Evolutionary conservation across 2,329 filamentous ascomycete species (phyloP), one percentile per base, ranked within the genome.

Genomic region (Pleoardoris graminearum): DNA sequence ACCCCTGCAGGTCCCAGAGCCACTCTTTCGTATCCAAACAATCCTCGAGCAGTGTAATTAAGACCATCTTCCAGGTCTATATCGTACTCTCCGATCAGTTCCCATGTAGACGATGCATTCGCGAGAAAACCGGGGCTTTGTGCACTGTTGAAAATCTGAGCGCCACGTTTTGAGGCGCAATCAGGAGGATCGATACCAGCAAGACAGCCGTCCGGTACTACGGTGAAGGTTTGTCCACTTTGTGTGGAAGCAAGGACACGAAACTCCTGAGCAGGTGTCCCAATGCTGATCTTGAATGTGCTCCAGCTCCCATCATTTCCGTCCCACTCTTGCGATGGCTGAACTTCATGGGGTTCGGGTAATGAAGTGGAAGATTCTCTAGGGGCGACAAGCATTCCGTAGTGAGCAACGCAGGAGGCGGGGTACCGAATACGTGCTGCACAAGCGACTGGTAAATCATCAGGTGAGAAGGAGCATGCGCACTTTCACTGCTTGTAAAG

Each of bases 241-340:
- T 70, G 61, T n/a, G 70, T 70, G 10, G 72, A 70, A 5, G 70
- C 63, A 23, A 72, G 55, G 7, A 73, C 65, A n/a, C 68, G 64
- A 25, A 73, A 71, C 32, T 74, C 68, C 50, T 76, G 74, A 22
- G 66, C 67, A 22, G 74, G 74, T 29, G 65, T 71, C 3, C 75
- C 75, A 1, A 76, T 70, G 39, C 63, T 68, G 32, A 76, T 62
- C n/a, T 66, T 62, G 58, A 77, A 77, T 2, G 73, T 73, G 39
- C 71, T 75, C 75, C 75, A 77, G 38, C 52, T 59, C 1, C 75
- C 75, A 61, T 77, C 74, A 48, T 73, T 69, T 43, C 75, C 75
- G 32, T 76, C 72, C 55, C 74, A 74, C 23, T 66, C 50, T 43
- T 67, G 55, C 21, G 69, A 68, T 5, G 67, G 60, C 27, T 66